Conservation (phyloP, 768 basidiomycete species). For the Termitomyces heimii region DNA sequence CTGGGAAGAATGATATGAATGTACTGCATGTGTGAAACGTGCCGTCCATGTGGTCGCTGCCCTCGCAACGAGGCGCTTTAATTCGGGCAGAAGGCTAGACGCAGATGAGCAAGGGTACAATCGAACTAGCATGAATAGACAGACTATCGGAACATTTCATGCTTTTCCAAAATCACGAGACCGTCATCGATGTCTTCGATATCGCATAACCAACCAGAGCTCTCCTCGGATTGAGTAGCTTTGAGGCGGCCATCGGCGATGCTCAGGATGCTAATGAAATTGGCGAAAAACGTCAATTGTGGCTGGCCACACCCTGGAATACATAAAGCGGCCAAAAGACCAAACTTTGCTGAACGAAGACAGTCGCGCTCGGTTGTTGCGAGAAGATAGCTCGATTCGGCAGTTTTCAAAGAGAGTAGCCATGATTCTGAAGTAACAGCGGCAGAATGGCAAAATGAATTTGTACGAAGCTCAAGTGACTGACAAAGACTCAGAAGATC, state of each 20-base stretch:
- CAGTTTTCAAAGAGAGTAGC: constrained; percentile 18
- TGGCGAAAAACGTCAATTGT: constrained; percentile 47
- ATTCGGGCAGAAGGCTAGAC: constrained; percentile 31
- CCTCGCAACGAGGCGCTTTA: constrained; percentile 27
- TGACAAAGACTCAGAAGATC: constrained; percentile 29
- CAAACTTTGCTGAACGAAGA: constrained; percentile 27
- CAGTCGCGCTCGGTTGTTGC: constrained; percentile 20
- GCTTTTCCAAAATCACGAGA: constrained; percentile 12
- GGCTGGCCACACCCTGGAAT: constrained; percentile 52
- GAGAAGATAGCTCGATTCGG: constrained; percentile 13
- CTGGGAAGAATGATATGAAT: constrained; percentile 30
- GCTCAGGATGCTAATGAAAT: constrained; percentile 41
- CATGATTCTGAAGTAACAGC: constrained; percentile 27
- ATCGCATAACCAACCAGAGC: constrained; percentile 15
- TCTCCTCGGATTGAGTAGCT: constrained; percentile 6
- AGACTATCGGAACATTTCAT: constrained; percentile 31
- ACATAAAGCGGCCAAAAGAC: constrained; percentile 52
- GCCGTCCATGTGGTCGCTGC: constrained; percentile 32
- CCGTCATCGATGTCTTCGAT: constrained; percentile 6
- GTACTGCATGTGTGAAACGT: constrained; percentile 31
- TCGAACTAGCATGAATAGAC: constrained; percentile 14
- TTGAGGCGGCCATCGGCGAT: constrained; percentile 23
- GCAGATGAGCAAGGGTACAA: constrained; percentile 1
- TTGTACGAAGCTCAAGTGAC: constrained; percentile 31
- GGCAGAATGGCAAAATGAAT: constrained; percentile 27